Evolutionary conservation across 2,329 filamentous ascomycete species (phyloP).

Genomic region (Pseudocercospora pini-densiflorae): DNA sequence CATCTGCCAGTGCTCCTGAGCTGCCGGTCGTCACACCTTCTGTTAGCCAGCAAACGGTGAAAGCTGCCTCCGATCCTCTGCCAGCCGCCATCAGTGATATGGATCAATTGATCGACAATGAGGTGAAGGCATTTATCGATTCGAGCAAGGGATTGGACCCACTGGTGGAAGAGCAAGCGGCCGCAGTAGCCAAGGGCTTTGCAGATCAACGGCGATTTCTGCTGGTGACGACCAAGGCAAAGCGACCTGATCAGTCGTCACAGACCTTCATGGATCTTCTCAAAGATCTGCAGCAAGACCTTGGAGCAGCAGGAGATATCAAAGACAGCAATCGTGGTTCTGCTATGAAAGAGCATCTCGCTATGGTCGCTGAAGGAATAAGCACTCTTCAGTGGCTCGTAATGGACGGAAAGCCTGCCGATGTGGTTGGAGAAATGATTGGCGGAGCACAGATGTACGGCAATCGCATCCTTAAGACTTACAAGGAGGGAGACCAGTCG

Average conservation of each 20-base stretch:
- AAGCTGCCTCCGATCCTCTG: constrained; percentile 53
- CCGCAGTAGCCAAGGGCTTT: constrained; percentile 69
- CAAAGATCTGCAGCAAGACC: constrained; percentile 82
- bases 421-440: constrained; percentile 82
- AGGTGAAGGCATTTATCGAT: constrained; percentile 78
- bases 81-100: constrained; percentile 86
- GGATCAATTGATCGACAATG: constrained; percentile 73
- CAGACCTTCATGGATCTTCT: constrained; percentile 75
- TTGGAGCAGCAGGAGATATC: constrained; percentile 77
- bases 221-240: constrained; percentile 84
- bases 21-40: constrained; percentile 30
- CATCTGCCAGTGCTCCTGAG: constrained; percentile 41
- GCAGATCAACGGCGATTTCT: constrained; percentile 85
- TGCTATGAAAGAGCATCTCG: constrained; percentile 78
- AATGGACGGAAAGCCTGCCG: constrained; percentile 78
- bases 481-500: constrained; percentile 79
- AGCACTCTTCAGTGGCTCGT: constrained; percentile 90
- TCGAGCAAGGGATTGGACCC: constrained; percentile 79
- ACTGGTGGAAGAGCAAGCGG: constrained; percentile 67
- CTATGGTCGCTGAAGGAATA: constrained; percentile 87
- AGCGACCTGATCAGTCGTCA: constrained; percentile 81
- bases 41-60: constrained; percentile 35
- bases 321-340: constrained; percentile 80
- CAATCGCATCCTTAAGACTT: constrained; percentile 89
- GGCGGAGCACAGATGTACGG: constrained; percentile 90